Evolutionary conservation across 2,329 filamentous ascomycete species (phyloP).

Genomic region (Colletotrichum phormii): DNA sequence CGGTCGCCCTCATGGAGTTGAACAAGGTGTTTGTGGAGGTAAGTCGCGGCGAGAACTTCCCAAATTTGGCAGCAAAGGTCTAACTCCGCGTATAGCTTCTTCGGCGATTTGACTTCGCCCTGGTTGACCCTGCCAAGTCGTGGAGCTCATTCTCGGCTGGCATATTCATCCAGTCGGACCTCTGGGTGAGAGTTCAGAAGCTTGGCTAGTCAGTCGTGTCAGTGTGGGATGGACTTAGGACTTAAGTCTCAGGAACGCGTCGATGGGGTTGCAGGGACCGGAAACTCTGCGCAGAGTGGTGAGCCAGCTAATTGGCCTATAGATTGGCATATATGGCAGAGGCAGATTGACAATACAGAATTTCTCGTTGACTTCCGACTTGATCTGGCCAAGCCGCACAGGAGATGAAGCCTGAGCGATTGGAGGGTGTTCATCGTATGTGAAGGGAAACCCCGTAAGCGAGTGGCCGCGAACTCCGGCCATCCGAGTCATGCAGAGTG

Average conservation of each 20-base stretch:
- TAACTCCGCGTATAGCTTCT: slow-evolving; percentile 43
- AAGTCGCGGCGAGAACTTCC: slow-evolving; percentile 28
- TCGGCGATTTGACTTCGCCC: slow-evolving; percentile 46
- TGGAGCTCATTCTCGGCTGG: slow-evolving; percentile 48
- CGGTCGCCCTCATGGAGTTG: slow-evolving; percentile 57
- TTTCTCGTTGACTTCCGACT: neutral
- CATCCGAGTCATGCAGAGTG: slow-evolving; percentile 4
- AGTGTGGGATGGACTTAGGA: too few species aligned
- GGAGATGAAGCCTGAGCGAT: neutral
- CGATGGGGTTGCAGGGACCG: neutral
- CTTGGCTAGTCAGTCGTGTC: neutral
- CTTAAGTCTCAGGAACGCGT: too few species aligned
- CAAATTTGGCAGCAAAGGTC: neutral
- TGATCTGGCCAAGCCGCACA: neutral
- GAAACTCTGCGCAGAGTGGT: neutral
- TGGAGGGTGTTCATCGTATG: neutral
- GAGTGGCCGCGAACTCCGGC: neutral
- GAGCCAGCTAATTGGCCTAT: neutral
- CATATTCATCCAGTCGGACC: slow-evolving; percentile 48
- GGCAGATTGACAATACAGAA: slow-evolving; percentile 10
- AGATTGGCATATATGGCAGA: slow-evolving; percentile 19
- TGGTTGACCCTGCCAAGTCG: slow-evolving; percentile 45
- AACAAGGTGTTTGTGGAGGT: slow-evolving; percentile 58
- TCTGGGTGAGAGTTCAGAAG: slow-evolving; percentile 44
- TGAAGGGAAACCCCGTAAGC: neutral